These are phyloP conservation scores for Hyaloperonospora brassicae DNA, from an alignment of 352 stramenopile genomes.

Conservation along the genomic window DNA sequence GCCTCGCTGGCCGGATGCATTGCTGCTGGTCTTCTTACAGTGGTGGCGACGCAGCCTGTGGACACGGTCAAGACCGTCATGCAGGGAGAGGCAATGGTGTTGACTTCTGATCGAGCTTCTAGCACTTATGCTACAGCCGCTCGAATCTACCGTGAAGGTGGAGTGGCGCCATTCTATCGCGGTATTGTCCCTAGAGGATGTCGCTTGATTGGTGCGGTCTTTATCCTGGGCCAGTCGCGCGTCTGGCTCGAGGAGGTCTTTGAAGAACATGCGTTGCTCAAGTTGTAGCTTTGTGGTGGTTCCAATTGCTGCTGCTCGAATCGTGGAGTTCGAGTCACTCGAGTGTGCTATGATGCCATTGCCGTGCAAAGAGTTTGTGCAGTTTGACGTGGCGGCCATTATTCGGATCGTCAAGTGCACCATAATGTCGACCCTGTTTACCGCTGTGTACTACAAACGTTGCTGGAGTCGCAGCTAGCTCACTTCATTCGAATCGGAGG, in stretches of 20 bases:
- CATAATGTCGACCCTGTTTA: too few species aligned
- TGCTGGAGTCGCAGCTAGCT: too few species aligned
- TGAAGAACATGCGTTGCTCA: conserved; percentile 52
- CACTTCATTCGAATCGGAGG: too few species aligned
- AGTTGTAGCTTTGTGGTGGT: conserved; percentile 40
- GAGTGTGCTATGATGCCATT: too few species aligned
- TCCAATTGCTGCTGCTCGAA: conserved; percentile 42
- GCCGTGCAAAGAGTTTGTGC: too few species aligned
- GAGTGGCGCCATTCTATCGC: conserved; percentile 54
- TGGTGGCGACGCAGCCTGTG: conserved; percentile 68
- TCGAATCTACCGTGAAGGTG: conserved; percentile 44
- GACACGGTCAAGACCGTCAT: conserved; percentile 84
- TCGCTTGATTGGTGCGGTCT: conserved; percentile 76
- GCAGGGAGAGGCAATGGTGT: conserved; percentile 60
- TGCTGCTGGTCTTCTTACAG: conserved; percentile 59
- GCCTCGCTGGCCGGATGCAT: conserved; percentile 62
- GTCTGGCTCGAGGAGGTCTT: conserved; percentile 65
- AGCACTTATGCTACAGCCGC: conserved; percentile 36
- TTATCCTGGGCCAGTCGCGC: conserved; percentile 71
- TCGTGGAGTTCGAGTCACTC: conserved; percentile 31
- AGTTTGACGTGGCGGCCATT: too few species aligned
- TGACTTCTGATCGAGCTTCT: conserved; percentile 29
- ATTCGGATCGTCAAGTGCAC: too few species aligned
- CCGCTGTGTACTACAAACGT: too few species aligned
- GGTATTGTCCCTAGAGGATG: conserved; percentile 62